A percentile compares a stretch with the other conserved stretches of the same genome.
These are phyloP conservation scores for Fusarium sambucinum DNA, from an alignment of 2,329 filamentous ascomycete genomes.

Conservation along the genomic window DNA sequence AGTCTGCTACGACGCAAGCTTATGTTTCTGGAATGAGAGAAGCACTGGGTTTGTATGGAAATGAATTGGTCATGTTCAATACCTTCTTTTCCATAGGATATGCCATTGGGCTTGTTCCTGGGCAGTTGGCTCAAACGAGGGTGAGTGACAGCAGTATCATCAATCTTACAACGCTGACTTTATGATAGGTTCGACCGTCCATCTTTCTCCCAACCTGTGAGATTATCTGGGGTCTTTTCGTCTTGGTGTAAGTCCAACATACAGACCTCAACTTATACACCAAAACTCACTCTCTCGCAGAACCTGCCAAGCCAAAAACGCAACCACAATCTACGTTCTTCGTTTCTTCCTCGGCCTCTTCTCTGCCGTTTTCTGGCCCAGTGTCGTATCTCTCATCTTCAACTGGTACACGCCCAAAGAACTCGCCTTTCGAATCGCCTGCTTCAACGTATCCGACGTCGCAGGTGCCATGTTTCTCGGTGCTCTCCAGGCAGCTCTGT, in stretches of 20 bases:
- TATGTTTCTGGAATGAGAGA: conserved; percentile 55
- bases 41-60: conserved; percentile 57
- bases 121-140: conserved; percentile 55
- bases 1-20: conserved; percentile 53
- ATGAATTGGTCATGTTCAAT: conserved; percentile 65
- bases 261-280: rapidly evolving
- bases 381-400: conserved; percentile 55
- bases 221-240: conserved; percentile 49
- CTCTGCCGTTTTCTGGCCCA: conserved; percentile 55
- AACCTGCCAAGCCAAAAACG: conserved; percentile 52
- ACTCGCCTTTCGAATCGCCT: conserved; percentile 56
- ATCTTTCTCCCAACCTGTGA: conserved; percentile 57
- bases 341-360: conserved; percentile 60
- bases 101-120: conserved; percentile 60
- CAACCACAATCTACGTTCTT: conserved; percentile 54
- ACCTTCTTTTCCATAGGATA: conserved; percentile 72
- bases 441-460: conserved; percentile 59
- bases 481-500: conserved; percentile 58
- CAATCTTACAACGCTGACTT: not conserved
- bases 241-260: conserved; percentile 38
- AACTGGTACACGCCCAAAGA: conserved; percentile 60
- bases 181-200: conserved; percentile 51
- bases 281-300: conserved; percentile 21
- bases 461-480: conserved; percentile 60
- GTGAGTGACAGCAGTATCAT: not conserved